Evolutionary conservation across 192 early-diverging fungal species (phyloP).

Genomic region (Linnemannia zychae): DNA sequence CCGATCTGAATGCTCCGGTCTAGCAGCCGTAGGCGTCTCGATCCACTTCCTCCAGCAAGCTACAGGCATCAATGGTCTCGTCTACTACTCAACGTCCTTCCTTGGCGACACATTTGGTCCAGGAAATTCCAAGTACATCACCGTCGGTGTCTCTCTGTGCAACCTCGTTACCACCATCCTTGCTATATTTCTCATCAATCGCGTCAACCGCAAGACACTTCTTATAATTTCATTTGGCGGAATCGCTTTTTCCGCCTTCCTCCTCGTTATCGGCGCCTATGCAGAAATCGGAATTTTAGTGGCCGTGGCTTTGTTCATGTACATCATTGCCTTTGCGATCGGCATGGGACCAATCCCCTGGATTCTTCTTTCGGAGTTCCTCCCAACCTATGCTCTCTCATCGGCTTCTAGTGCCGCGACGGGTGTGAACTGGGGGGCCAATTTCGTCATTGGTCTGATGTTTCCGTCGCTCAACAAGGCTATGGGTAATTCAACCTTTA

Average conservation of each 20-base stretch:
- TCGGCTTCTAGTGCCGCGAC: constrained; percentile 79
- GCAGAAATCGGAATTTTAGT: constrained; percentile 63
- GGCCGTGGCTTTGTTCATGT: constrained; percentile 77
- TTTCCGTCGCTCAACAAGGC: constrained; percentile 58
- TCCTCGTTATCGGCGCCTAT: constrained; percentile 71
- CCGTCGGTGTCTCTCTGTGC: constrained; percentile 67
- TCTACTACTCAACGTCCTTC: constrained; percentile 75
- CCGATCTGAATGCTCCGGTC: constrained; percentile 61
- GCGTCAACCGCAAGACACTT: constrained; percentile 72
- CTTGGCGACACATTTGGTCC: constrained; percentile 78
- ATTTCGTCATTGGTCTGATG: constrained; percentile 59
- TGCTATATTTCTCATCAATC: constrained; percentile 72
- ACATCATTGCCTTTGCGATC: constrained; percentile 82
- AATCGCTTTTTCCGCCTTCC: constrained; percentile 70
- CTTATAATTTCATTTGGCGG: constrained; percentile 72
- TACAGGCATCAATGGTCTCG: constrained; percentile 86
- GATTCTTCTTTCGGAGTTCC: constrained; percentile 81
- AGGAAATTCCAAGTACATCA: constrained; percentile 71
- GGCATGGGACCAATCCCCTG: constrained; percentile 87
- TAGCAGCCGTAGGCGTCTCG: constrained; percentile 71
- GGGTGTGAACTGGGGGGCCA: constrained; percentile 74
- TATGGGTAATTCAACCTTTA: constrained; percentile 59
- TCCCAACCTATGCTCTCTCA: constrained; percentile 80
- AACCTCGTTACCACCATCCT: constrained; percentile 70
- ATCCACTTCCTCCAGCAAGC: constrained; percentile 86